Base-by-base conservation (phyloP, 805 yeast genomes). In the Lipomyces kockii region DNA sequence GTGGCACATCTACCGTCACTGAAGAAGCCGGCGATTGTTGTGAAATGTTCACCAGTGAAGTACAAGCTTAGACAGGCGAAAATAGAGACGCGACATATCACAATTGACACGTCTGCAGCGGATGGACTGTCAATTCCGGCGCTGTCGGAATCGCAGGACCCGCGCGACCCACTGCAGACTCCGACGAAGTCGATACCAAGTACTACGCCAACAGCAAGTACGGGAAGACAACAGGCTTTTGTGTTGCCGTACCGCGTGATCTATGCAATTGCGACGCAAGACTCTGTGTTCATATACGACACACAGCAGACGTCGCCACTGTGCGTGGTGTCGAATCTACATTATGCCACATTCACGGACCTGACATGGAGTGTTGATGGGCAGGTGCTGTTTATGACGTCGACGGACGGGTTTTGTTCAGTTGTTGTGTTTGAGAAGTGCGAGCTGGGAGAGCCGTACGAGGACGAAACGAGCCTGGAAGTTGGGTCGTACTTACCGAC, bases 331-430 rank as follows among this genome's bases (percentile, higher is more conserved):
- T 84, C 90, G 0, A 92, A 92, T 73, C 81, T 95, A 61, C 99
- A 95, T 76, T 93, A 93, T 74, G 88, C 96, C 1, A 86, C 95
- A 0, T 83, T 95, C 43, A 93, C 99, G 0, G 99, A 95, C 76
- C 75, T 94, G 59, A 79, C 89, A 8, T 95, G 99, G 99, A 84
- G 90, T 27, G 78, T 80, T 3, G 92, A 91, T 77, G 99, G 98
- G 0, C 78, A 78, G 17, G 79, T 85, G 14, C 78, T 95, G 20
- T 81, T 94, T 72, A 82, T 90, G 29, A 87, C 97, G 6, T 90
- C 97, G 0, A 90, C 97, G 0, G 99, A 95, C 77, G 98, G 98
- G 22, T 94, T 92, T 76, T 89, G 97, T 71, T 89, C 97, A 0
- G 83, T 84, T 57, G 77, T 93, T 0, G 77, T 80, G 6, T 84